Conservation (phyloP, 1,139 yeast genomes). For the Taphrina deformans region DNA sequence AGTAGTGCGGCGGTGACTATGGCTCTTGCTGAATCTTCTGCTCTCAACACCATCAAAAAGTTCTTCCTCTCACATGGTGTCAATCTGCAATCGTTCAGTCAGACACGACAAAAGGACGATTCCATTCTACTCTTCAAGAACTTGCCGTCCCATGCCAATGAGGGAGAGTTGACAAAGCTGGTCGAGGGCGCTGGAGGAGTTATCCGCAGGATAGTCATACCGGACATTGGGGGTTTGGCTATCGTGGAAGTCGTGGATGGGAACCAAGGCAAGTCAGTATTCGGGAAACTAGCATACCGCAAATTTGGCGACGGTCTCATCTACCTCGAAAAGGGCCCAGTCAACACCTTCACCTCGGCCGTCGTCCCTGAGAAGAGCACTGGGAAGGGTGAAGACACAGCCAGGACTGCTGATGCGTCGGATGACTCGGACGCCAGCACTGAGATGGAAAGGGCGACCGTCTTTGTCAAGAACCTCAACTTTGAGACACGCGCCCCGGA, state of each 20-base stretch:
- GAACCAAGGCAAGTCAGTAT: slow-evolving; percentile 86
- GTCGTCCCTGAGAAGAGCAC: slow-evolving; percentile 45
- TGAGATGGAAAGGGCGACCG: slow-evolving; percentile 75
- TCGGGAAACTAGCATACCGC: slow-evolving; percentile 80
- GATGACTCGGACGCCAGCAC: slow-evolving; percentile 46
- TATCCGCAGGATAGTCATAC: slow-evolving; percentile 78
- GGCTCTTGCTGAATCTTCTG: slow-evolving; percentile 96
- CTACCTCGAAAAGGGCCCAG: slow-evolving; percentile 92
- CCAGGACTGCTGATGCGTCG: slow-evolving; percentile 44
- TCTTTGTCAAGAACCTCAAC: slow-evolving; percentile 88
- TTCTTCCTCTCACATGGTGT: slow-evolving; percentile 84
- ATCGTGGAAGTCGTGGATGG: slow-evolving; percentile 86
- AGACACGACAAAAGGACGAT: slow-evolving; percentile 68
- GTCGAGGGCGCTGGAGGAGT: slow-evolving; percentile 74
- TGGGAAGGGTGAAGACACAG: slow-evolving; percentile 41
- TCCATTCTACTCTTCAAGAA: slow-evolving; percentile 79
- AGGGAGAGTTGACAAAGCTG: slow-evolving; percentile 75
- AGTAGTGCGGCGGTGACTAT: slow-evolving; percentile 93
- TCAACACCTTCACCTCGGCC: slow-evolving; percentile 60
- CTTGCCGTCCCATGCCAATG: slow-evolving; percentile 81
- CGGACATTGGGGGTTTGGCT: slow-evolving; percentile 96
- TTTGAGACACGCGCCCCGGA: slow-evolving; percentile 69
- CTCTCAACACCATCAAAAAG: slow-evolving; percentile 83
- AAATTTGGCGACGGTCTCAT: slow-evolving; percentile 81
- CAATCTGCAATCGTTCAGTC: slow-evolving; percentile 71